These are phyloP conservation scores for Sphaerostilbella broomeana DNA, from an alignment of 2,329 filamentous ascomycete genomes.

Conservation along the genomic window DNA sequence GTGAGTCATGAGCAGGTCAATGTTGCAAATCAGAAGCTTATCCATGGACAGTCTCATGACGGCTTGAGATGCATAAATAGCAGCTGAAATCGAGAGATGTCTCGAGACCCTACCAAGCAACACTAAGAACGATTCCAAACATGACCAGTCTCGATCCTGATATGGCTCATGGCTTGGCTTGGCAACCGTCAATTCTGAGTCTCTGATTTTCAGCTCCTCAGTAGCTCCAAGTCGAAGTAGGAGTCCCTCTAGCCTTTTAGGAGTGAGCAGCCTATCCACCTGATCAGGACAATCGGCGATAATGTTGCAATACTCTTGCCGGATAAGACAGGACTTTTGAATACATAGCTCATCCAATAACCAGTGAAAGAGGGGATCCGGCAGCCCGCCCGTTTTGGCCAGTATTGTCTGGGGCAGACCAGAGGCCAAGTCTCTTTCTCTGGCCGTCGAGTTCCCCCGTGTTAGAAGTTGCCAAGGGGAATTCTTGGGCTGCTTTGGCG, in stretches of 20 bases:
- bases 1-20: constrained; percentile 34
- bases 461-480: constrained; percentile 43
- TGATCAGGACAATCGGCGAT: constrained; percentile 39
- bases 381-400: constrained; percentile 33
- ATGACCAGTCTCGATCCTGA: constrained; percentile 39
- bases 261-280: constrained; percentile 38
- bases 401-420: constrained; percentile 53
- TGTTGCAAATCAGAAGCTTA: constrained; percentile 38
- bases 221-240: constrained; percentile 54
- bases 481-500: constrained; percentile 26
- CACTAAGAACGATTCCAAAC: constrained; percentile 36
- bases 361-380: constrained; percentile 62
- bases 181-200: constrained; percentile 17
- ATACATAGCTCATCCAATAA: constrained; percentile 52
- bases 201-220: constrained; percentile 33
- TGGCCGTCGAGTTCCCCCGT: constrained; percentile 36
- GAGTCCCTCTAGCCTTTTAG: constrained; percentile 41
- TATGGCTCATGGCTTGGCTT: constrained; percentile 24
- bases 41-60: constrained; percentile 53
- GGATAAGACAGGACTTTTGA: constrained; percentile 49
- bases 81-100: constrained; percentile 28
- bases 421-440: constrained; percentile 54
- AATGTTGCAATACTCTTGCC: constrained; percentile 55
- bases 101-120: constrained; percentile 35
- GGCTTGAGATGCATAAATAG: constrained; percentile 36